phyloP scores from a whole-genome alignment of 1,284 basidiomycete species.

The Trichosporon coremiiforme region DNA sequence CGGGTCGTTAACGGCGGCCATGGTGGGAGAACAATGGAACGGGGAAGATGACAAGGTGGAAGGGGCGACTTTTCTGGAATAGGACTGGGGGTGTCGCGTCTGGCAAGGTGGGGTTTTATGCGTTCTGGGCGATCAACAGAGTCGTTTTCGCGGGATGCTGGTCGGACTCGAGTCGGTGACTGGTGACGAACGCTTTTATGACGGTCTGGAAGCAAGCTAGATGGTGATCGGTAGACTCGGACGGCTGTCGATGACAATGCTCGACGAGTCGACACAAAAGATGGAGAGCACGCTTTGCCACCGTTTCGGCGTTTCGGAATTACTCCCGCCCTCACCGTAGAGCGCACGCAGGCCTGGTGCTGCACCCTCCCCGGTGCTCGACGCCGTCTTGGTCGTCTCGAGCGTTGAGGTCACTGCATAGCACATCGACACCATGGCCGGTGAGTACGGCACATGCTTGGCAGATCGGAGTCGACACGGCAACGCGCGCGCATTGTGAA shows the following conservation, averaged over 20 bases:
- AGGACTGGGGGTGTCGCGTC: constrained; percentile 2
- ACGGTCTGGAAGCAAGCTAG: neutral
- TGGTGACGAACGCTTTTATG: neutral
- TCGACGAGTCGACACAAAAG: constrained; percentile 17
- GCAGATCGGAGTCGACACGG: neutral
- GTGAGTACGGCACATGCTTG: neutral
- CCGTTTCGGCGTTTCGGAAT: constrained; percentile 13
- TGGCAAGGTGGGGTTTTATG: neutral
- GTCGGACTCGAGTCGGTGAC: constrained; percentile 18
- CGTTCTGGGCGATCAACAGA: constrained; percentile 1
- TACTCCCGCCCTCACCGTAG: constrained; percentile 16
- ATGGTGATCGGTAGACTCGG: neutral
- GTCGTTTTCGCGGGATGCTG: constrained; percentile 3
- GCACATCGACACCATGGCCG: constrained; percentile 17
- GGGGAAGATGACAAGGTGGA: constrained; percentile 8
- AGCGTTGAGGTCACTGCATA: constrained; percentile 14
- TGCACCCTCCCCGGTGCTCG: neutral
- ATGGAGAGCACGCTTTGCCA: constrained; percentile 4
- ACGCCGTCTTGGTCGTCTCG: constrained; percentile 9
- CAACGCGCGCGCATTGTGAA: neutral
- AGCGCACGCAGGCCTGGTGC: neutral
- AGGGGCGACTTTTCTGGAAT: neutral
- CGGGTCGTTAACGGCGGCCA: constrained; percentile 46
- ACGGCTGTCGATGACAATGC: constrained; percentile 8
- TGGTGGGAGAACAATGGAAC: constrained; percentile 18